Evolutionary conservation across 768 basidiomycete genomes (phyloP), one percentile per base, ranked within the genome.

Genomic region (Trametes villosa): DNA sequence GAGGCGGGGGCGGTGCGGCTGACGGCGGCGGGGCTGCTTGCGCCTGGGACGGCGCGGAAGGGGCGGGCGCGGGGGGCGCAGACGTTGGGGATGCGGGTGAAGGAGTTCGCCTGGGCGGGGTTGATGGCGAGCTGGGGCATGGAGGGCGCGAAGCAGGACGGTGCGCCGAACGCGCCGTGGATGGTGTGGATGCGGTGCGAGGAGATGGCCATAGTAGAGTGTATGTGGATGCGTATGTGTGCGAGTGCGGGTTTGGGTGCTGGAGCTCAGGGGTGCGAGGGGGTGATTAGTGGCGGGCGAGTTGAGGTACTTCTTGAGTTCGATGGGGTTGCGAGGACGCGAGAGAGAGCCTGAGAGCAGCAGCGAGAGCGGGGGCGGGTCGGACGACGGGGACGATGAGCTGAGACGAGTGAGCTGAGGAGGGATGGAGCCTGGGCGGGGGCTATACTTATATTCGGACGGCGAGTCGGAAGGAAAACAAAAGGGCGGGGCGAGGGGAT

Each of bases 41-140:
- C 51, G 13, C 60, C 62, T 47, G 65, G 62, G 22, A 55, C 48
- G 52, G 60, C 17, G 54, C 61, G 61, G 57, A 51, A 53, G 5
- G 60, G 53, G 34, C 49, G 59, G 56, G 56, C 17, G 41, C 63
- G 61, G 22, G 64, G 46, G 17, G 46, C 55, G 47, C 62, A 65
- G 45, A 66, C 62, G 59, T 68, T 68, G 33, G 70, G 67, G 27
- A 67, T 56, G 54, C 63, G 47, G 45, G 50, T 59, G 63, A 66
- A 71, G 49, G 63, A 64, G 34, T 65, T 56, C 3, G 66, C 60
- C 34, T 67, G 65, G 38, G 58, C 51, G 40, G 64, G 41, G 41
- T 64, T 57, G 31, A 62, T 59, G n/a, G 53, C 38, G 53, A 42
- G 40, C n/a, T n/a, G n/a, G 17, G 59, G 33, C 15, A 29, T 31